Conservation (phyloP, 1,284 basidiomycete genomes). For the Cutaneotrichosporon arboriforme region DNA sequence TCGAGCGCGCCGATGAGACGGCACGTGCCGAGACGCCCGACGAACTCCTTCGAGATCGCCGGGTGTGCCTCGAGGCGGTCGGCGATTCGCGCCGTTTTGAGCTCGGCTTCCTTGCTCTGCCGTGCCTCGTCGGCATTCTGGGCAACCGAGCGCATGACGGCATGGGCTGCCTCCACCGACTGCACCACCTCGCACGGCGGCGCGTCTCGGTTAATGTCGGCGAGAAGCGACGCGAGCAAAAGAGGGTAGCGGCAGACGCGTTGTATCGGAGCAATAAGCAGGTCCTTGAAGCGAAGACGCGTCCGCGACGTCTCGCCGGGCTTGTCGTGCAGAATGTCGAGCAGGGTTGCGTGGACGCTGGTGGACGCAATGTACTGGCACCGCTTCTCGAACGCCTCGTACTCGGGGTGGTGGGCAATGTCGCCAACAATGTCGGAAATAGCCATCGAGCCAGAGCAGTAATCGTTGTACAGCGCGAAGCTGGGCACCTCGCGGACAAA, state of each 20-base stretch:
- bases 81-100: constrained; percentile 63
- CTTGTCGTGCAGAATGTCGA: constrained; percentile 36
- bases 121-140: constrained; percentile 55
- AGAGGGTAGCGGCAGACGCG: constrained; percentile 87
- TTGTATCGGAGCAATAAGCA: constrained; percentile 84
- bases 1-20: constrained; percentile 74
- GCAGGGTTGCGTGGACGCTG: constrained; percentile 33
- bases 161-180: constrained; percentile 39
- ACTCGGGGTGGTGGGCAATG: constrained; percentile 58
- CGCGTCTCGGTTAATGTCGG: constrained; percentile 21
- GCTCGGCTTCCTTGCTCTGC: constrained; percentile 57
- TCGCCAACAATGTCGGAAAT: constrained; percentile 67
- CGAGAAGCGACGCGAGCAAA: constrained; percentile 67
- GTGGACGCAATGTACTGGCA: constrained; percentile 56
- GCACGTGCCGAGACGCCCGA: constrained; percentile 66
- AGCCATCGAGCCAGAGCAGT: constrained; percentile 76
- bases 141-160: constrained; percentile 58
- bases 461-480: constrained; percentile 72
- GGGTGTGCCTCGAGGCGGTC: constrained; percentile 56
- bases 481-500: constrained; percentile 65
- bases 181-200: constrained; percentile 6
- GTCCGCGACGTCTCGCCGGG: constrained; percentile 23
- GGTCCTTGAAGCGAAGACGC: constrained; percentile 60
- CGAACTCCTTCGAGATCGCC: constrained; percentile 51
- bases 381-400: constrained; percentile 72